Conservation (phyloP, 1,284 basidiomycete species). For the Coniferiporia weirii region DNA sequence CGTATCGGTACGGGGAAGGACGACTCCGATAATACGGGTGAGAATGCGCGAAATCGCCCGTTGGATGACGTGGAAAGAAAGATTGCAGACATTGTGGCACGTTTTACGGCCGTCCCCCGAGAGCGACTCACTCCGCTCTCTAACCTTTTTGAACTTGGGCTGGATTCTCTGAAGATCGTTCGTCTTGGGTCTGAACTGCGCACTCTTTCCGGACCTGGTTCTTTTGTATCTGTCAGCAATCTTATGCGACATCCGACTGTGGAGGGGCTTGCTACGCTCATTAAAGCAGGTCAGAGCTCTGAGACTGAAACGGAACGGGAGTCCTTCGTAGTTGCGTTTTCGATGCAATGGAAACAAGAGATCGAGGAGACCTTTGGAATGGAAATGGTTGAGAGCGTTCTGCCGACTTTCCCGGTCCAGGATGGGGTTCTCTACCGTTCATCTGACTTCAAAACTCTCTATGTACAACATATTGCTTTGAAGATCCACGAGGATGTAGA, state of each 20-base stretch:
- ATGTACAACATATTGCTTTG: constrained; percentile 44
- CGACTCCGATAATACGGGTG: constrained; percentile 10
- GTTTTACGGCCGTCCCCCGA: constrained; percentile 18
- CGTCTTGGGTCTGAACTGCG: constrained; percentile 35
- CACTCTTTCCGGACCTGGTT: constrained; percentile 23
- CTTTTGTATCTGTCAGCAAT: constrained; percentile 33
- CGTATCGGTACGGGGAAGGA: neutral
- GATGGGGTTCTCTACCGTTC: constrained; percentile 45
- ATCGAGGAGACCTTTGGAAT: constrained; percentile 25
- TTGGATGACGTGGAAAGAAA: constrained; percentile 20
- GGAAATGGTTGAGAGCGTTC: constrained; percentile 29
- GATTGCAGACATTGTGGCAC: constrained; percentile 20
- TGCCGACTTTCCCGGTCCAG: constrained; percentile 45
- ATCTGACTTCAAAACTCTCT: constrained; percentile 33
- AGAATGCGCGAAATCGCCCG: constrained; percentile 5
- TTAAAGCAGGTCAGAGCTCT: constrained; percentile 16
- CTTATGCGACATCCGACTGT: constrained; percentile 38
- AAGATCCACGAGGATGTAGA: constrained; percentile 25
- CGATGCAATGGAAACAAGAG: constrained; percentile 26
- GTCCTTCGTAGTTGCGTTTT: constrained; percentile 26
- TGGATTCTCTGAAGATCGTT: constrained; percentile 42
- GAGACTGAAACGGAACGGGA: neutral
- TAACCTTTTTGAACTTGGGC: constrained; percentile 42
- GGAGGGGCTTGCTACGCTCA: constrained; percentile 28
- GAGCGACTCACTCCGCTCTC: constrained; percentile 13